Base-by-base conservation (phyloP, 345 rosid species). In the Arabidopsis arenosa region DNA sequence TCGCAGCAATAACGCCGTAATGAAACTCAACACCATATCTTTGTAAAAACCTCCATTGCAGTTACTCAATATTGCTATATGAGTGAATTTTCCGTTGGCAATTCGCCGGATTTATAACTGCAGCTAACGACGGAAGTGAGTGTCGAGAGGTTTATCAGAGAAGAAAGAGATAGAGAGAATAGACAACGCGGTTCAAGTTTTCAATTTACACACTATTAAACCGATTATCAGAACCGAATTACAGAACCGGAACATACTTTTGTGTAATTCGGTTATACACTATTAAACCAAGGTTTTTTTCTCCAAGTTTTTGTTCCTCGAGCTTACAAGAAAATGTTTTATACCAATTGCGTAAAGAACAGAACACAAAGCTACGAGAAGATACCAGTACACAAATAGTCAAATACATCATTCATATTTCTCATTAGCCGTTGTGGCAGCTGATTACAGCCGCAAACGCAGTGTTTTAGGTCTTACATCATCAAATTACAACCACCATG, bases 111-210 rank as follows among this genome's bases (percentile, higher is more conserved):
- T 4, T 76, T 68, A 21, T n/a, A 60, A 59, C 36, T 32, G 39
- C 49, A 10, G 35, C 48, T 36, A 36, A 41, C 23, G 64, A 53
- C 48, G 40, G 62, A 55, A 76, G 66, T 62, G 75, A 76, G 32
- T 43, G n/a, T 56, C 9, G 63, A 67, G 63, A 76, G 71, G 70
- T 71, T 71, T 77, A 77, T 64, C 76, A 56, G 72, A 35, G 52
- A 13, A 40, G 32, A 28, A 28, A 60, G 7, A 23, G 71, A 77
- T 63, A 63, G 71, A 70, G 65, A 66, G 40, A 13, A 5, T 13
- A 59, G 18, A 72, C 40, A 63, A 12, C 62, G 76, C 62, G 76
- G 72, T 76, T 70, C 45, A 7, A 7, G 13, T 44, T 76, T 52
- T 49, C 23, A 44, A 64, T 36, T 3, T 17, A 48, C 49, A 63